Conservation (phyloP, 2,329 filamentous ascomycete genomes). For the Neofusicoccum parvum region DNA sequence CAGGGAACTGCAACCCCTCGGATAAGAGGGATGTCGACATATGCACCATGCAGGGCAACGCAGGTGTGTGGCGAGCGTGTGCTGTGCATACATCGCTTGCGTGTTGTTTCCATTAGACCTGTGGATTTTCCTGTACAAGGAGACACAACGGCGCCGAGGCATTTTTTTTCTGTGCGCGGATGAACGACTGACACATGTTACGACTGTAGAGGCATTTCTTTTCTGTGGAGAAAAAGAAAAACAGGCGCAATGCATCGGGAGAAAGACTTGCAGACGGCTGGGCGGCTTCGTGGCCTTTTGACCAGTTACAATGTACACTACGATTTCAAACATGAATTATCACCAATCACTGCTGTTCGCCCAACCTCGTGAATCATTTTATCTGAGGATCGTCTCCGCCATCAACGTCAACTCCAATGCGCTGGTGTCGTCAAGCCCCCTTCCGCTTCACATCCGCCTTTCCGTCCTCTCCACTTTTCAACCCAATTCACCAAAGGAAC, state of each 20-base stretch:
- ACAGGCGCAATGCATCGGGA: neutral
- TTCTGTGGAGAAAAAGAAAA: neutral
- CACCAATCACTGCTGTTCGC: neutral
- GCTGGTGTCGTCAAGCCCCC: too few species aligned
- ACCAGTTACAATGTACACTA: neutral
- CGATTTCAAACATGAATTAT: neutral
- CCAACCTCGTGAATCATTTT: neutral
- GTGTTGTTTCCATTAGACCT: neutral
- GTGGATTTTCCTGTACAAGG: neutral
- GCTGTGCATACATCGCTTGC: neutral
- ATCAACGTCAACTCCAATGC: too few species aligned
- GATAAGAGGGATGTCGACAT: neutral
- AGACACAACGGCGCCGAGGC: conserved; percentile 6
- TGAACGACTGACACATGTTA: neutral
- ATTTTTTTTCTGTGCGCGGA: neutral
- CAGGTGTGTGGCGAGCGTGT: neutral
- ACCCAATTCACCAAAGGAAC: too few species aligned
- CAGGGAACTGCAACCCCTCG: neutral
- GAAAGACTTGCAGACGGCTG: neutral
- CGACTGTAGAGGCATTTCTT: neutral
- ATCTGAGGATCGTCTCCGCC: too few species aligned
- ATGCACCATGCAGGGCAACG: conserved; percentile 11
- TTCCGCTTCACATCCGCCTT: too few species aligned
- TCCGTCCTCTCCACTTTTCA: too few species aligned
- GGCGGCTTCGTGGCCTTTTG: neutral